Percentiles rank a stretch among this genome's conserved stretches.
These are phyloP conservation scores for Lipomyces starkeyi DNA, from an alignment of 805 yeast genomes.

Conservation along the genomic window DNA sequence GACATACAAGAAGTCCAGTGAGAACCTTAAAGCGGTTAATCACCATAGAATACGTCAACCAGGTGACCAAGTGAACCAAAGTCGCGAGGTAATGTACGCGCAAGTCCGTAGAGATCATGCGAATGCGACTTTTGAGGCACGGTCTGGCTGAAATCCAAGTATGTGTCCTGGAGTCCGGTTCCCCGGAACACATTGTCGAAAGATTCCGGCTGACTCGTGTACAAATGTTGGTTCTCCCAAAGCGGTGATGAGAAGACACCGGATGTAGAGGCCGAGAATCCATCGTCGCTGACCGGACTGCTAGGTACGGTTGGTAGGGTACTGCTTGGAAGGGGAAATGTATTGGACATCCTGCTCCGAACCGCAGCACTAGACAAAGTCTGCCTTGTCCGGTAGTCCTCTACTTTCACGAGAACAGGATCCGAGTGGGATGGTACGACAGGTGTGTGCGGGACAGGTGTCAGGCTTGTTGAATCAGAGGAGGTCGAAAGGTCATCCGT, in stretches of 20 bases:
- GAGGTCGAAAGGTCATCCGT: background rate
- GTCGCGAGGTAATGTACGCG: background rate
- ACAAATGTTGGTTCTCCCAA: background rate
- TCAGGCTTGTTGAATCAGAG: background rate
- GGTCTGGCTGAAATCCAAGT: background rate
- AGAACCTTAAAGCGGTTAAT: background rate
- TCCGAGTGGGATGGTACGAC: background rate
- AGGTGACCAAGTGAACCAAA: background rate
- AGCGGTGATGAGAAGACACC: background rate
- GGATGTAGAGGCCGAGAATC: background rate
- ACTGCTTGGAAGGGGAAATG: background rate
- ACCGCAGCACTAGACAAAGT: background rate
- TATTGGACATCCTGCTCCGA: background rate
- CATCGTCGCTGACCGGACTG: background rate
- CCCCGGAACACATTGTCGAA: background rate
- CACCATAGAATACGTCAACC: background rate
- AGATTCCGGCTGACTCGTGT: background rate
- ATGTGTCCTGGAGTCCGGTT: background rate
- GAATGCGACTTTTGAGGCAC: background rate
- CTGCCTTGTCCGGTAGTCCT: background rate
- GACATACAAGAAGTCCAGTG: background rate
- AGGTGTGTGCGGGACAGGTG: background rate
- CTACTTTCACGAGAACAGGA: background rate
- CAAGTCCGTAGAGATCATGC: background rate
- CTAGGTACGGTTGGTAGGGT: background rate